These are phyloP conservation scores for Carnegiea gigantea DNA, from an alignment of 179 eudicot species.

Conservation along the genomic window DNA sequence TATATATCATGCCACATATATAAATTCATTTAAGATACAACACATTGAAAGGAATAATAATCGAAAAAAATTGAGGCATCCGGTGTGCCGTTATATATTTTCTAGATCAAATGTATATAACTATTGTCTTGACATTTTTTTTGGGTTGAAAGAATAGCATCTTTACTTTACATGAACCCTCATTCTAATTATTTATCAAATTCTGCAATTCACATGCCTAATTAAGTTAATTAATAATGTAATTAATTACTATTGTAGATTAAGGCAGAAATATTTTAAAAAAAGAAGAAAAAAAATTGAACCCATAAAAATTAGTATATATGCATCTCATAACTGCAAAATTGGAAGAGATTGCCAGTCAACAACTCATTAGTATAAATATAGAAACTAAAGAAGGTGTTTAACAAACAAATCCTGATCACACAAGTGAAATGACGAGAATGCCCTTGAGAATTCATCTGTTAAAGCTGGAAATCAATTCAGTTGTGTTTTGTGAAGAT, in stretches of 20 bases:
- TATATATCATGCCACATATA: no score
- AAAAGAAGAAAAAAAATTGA: neutral
- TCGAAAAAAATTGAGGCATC: no score
- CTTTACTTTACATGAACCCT: no score
- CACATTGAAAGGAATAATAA: no score
- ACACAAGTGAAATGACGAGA: neutral
- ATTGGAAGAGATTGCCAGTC: neutral
- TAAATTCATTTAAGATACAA: no score
- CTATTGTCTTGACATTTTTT: no score
- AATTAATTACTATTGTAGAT: neutral
- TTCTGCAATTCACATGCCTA: no score
- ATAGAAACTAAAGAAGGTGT: constrained; percentile 5
- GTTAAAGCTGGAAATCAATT: neutral
- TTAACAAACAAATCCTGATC: constrained; percentile 4
- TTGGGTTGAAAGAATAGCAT: no score
- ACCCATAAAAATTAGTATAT: neutral
- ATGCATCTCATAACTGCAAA: neutral
- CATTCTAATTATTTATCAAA: no score
- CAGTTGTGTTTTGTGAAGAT: neutral
- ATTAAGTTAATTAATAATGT: no score
- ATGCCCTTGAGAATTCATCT: neutral
- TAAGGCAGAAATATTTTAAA: neutral
- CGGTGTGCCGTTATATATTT: no score
- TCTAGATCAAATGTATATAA: no score
- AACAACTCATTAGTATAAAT: constrained; percentile 7